phyloP scores from a whole-genome alignment of 106 monocot species.

The Allium sativum region DNA sequence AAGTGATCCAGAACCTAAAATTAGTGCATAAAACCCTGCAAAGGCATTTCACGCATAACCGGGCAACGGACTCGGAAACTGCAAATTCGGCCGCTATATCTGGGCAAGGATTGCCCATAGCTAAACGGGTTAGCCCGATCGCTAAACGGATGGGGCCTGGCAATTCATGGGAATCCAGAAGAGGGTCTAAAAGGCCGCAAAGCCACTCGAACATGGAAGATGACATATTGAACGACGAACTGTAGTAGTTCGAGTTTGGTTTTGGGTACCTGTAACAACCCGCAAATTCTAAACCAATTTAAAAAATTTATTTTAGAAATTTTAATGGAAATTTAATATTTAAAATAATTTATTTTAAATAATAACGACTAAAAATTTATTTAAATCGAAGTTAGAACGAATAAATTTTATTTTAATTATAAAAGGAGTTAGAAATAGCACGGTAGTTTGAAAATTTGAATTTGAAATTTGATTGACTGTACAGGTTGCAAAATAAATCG shows the following conservation, averaged over 20 bases:
- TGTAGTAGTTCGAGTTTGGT: conserved; percentile 31
- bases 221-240: conserved; percentile 28
- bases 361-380: too few species aligned
- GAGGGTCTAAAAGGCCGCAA: conserved; percentile 70
- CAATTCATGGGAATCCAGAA: conserved; percentile 39
- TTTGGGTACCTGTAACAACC: too few species aligned
- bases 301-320: too few species aligned
- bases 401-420: too few species aligned
- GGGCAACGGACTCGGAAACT: conserved; percentile 35
- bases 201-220: conserved; percentile 71
- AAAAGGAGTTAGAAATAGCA: too few species aligned
- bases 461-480: too few species aligned
- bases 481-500: too few species aligned
- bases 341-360: too few species aligned
- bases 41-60: conserved; percentile 45
- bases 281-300: too few species aligned
- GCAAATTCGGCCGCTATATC: conserved; percentile 38
- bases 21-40: conserved; percentile 82
- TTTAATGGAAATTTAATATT: too few species aligned
- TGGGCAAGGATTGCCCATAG: conserved; percentile 36
- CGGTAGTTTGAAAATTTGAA: too few species aligned
- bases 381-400: too few species aligned
- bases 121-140: conserved; percentile 37
- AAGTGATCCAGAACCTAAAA: conserved; percentile 77
- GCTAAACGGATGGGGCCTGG: conserved; percentile 32